These are phyloP conservation scores for Arthrobotrys sphaeroides DNA, from an alignment of 2,329 filamentous ascomycete species.

Conservation along the genomic window DNA sequence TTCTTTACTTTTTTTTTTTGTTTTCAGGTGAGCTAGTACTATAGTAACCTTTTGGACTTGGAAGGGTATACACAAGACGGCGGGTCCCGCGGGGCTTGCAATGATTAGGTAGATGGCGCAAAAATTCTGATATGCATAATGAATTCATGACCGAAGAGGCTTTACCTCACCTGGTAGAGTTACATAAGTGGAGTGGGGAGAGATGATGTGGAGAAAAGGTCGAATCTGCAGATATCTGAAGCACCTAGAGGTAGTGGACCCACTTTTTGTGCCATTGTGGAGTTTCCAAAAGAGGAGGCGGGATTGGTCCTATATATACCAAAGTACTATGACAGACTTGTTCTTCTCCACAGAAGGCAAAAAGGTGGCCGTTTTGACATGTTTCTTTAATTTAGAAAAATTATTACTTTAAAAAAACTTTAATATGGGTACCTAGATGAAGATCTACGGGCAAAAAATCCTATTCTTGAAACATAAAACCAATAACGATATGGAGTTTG, in stretches of 20 bases:
- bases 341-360: background rate
- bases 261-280: constrained; percentile 4
- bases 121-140: background rate
- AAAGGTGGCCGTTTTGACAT: background rate
- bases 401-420: background rate
- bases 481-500: background rate
- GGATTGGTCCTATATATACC: constrained; percentile 19
- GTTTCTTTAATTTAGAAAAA: constrained; percentile 7
- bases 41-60: background rate
- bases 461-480: background rate
- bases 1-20: too few relatives aligned
- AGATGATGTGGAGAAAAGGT: constrained; percentile 1
- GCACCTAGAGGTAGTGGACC: background rate
- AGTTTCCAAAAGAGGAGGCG: constrained; percentile 12
- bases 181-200: background rate
- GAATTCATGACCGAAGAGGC: background rate
- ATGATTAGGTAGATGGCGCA: background rate
- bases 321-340: background rate
- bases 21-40: background rate
- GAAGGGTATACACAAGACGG: constrained; percentile 6
- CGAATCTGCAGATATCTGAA: constrained; percentile 2
- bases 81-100: constrained; percentile 24
- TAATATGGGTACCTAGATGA: background rate
- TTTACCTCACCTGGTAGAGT: background rate
- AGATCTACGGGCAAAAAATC: background rate